A percentile compares a stretch with the other conserved stretches of the same genome.
Evolutionary conservation across 2,329 filamentous ascomycete species (phyloP).

Genomic region (Saccharata proteae): DNA sequence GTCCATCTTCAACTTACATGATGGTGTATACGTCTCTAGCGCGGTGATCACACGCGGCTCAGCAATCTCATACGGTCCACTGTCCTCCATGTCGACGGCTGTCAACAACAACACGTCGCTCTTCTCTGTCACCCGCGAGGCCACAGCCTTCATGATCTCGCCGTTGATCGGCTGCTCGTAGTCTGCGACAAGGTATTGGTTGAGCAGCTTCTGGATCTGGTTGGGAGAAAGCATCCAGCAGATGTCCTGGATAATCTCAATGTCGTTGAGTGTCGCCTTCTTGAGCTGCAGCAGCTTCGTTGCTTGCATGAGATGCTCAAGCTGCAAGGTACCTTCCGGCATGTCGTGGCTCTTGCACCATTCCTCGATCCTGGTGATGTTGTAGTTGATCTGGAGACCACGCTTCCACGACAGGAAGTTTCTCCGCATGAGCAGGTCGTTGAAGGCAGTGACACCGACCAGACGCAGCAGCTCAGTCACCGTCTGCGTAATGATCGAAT

Average conservation of each 20-base stretch:
- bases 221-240: conserved; percentile 99
- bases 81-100: conserved; percentile 98
- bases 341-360: conserved; percentile 99
- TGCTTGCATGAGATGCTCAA: conserved; percentile 99
- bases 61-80: conserved; percentile 94
- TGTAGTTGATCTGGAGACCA: conserved; percentile 98
- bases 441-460: conserved; percentile 96
- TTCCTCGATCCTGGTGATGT: conserved; percentile 97
- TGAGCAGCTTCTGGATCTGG: conserved; percentile 96
- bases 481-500: conserved; percentile 89
- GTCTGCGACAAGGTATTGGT: conserved; percentile 96
- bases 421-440: conserved; percentile 90
- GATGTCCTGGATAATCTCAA: conserved; percentile 99
- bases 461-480: conserved; percentile 86
- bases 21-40: conserved; percentile 94
- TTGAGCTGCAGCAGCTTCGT: conserved; percentile 97
- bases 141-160: conserved; percentile 99
- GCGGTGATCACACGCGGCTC: conserved; percentile 93
- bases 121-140: conserved; percentile 94
- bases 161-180: conserved; percentile 99
- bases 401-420: conserved; percentile 99
- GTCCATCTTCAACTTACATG: conserved; percentile 55
- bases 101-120: conserved; percentile 87
- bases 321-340: conserved; percentile 92
- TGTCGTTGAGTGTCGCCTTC: conserved; percentile 97